These are phyloP conservation scores for Quillaja saponaria DNA, from an alignment of 306 rosid genomes.

Conservation along the genomic window DNA sequence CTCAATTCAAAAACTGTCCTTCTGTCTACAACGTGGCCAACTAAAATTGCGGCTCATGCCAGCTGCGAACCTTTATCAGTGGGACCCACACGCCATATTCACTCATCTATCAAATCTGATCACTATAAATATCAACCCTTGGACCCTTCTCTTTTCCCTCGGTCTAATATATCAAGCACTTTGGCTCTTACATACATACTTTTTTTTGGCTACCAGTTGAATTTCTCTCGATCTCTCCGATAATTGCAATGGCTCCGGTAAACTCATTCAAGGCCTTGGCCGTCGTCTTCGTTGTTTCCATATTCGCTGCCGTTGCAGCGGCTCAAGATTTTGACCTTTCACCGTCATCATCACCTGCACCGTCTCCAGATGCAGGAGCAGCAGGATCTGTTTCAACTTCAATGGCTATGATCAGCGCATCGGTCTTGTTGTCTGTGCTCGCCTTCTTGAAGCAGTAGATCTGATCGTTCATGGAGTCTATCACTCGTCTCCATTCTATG, in stretches of 20 bases:
- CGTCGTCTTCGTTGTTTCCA: conserved; percentile 2
- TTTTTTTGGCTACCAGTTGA: neutral
- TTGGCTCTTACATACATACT: too few species aligned
- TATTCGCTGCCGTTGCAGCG: conserved; percentile 29
- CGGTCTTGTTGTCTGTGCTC: conserved; percentile 28
- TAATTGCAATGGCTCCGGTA: conserved; percentile 34
- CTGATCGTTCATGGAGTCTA: neutral
- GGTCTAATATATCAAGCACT: neutral
- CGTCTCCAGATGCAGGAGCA: conserved; percentile 30
- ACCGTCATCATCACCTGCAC: conserved; percentile 40
- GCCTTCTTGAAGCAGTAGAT: conserved; percentile 33
- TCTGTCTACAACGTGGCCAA: neutral
- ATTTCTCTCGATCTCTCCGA: neutral
- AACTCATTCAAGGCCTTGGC: conserved; percentile 23
- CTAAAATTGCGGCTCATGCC: neutral
- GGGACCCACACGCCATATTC: conserved; percentile 19
- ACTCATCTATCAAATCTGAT: too few species aligned
- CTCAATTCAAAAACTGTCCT: neutral
- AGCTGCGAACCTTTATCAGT: conserved; percentile 25
- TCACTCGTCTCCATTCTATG: too few species aligned
- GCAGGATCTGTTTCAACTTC: conserved; percentile 33
- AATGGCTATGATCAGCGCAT: conserved; percentile 36
- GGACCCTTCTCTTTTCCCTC: neutral
- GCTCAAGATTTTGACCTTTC: conserved; percentile 36
- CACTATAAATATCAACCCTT: conserved; percentile 5